Evolutionary conservation across 169 alveolate genomes (phyloP), one percentile per base, ranked within the genome.

Genomic region (Amoebophrya sp.): DNA sequence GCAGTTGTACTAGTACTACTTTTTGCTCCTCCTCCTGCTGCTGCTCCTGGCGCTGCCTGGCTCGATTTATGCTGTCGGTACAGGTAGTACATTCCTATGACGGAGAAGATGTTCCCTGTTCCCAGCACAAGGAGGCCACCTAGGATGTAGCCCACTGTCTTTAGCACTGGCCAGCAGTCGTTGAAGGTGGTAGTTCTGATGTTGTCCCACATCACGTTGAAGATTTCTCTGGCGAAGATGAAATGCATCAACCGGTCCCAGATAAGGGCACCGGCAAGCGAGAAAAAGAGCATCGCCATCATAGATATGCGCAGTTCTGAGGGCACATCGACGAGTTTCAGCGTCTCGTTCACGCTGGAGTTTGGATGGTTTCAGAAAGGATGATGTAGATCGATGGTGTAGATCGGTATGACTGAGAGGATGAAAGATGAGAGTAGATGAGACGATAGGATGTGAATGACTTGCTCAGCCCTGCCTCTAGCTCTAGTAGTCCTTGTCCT

Each of bases 141-240:
- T 6, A 65, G 36, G 33, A 65, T 36, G 38, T 26, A 26, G 26
- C 83, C 83, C 36, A 65, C 83, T 1, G 83, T 65, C n/a, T 65
- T 65, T 29, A 18, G 2, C 33, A 65, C 83, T 26, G 83, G 83
- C 33, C 1, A 12, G 36, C 2, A 18, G 26, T 65, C 83, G 38
- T 65, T 65, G 33, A 1, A 6, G 38, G 83, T 65, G 2, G 83
- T 65, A 10, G 83, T 65, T 36, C 0, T 18, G 10, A 65, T 36
- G 83, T 65, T 65, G 3, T 65, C 83, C 83, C 83, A 65, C 83
- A 65, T 65, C 83, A 65, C 83, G 3, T 65, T 29, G 83, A 65
- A 65, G 26, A 65, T 65, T 26, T 65, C 33, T 10, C 39, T 29
- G 3, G 83, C 83, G 26, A 65, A 65, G n/a, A 65, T 65, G 83